phyloP scores from a whole-genome alignment of 2,329 filamentous ascomycete genomes.

The Pseudogymnoascus sp. region DNA sequence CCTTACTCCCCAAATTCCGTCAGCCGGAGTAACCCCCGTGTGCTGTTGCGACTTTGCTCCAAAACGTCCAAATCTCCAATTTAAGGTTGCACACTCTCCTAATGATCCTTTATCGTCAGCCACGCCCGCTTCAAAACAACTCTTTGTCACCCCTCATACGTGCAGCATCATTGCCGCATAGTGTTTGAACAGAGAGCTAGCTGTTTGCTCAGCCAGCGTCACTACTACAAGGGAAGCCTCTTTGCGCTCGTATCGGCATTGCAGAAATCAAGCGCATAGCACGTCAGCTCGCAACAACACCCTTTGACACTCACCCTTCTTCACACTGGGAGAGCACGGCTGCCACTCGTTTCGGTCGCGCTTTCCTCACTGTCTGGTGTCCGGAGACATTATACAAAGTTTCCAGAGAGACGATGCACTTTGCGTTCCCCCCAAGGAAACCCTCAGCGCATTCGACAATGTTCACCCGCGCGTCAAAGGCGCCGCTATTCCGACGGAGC shows the following conservation, averaged over 20 bases:
- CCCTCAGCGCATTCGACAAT: conserved; percentile 61
- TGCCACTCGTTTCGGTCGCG: conserved; percentile 10
- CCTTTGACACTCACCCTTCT: not conserved
- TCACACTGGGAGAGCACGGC: not conserved
- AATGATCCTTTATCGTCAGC: not conserved
- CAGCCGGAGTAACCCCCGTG: not conserved
- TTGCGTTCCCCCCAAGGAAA: conserved; percentile 81
- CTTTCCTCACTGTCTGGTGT: not conserved
- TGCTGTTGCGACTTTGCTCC: not conserved
- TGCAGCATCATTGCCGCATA: conserved; percentile 1
- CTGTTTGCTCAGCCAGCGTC: not conserved
- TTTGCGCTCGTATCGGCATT: not conserved
- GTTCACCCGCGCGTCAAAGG: conserved; percentile 53
- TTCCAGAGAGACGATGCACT: conserved; percentile 57
- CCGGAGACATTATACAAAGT: not conserved
- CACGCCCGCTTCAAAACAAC: not conserved
- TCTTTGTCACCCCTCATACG: not conserved
- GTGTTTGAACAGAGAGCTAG: conserved; percentile 1
- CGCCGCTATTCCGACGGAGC: conserved; percentile 49
- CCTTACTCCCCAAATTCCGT: not conserved
- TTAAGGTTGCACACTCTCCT: not conserved
- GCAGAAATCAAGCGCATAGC: not conserved
- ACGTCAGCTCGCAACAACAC: not conserved
- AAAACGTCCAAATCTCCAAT: conserved; percentile 1
- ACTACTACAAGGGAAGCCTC: not conserved